Conservation (phyloP, 2,329 filamentous ascomycete species). For the Clonostachys chloroleuca region DNA sequence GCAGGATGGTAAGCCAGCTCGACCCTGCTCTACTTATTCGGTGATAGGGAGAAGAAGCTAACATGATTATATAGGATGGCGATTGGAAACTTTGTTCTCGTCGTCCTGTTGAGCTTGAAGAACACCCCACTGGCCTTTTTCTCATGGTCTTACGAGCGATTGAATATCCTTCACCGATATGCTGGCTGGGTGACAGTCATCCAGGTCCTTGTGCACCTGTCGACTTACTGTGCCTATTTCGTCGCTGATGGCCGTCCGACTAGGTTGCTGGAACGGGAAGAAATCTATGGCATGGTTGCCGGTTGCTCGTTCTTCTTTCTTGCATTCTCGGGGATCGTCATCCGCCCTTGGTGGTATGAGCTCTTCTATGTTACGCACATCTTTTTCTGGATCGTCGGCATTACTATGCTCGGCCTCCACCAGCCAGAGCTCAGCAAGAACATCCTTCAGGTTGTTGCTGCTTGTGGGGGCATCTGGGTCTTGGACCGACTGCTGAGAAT, state of each 20-base stretch:
- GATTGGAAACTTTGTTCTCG: constrained; percentile 40
- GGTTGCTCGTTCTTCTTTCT: constrained; percentile 39
- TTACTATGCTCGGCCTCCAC: constrained; percentile 46
- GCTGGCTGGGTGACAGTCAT: constrained; percentile 44
- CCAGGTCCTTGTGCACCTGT: constrained; percentile 38
- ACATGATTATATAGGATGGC: constrained; percentile 23
- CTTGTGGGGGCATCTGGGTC: constrained; percentile 42
- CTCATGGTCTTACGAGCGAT: constrained; percentile 51
- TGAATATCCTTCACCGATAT: constrained; percentile 53
- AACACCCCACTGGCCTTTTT: constrained; percentile 53
- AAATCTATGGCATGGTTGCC: constrained; percentile 44
- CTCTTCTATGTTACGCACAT: constrained; percentile 51
- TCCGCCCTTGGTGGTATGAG: constrained; percentile 48
- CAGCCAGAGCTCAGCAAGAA: constrained; percentile 38
- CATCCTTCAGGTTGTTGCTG: constrained; percentile 33
- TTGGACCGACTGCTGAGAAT: constrained; percentile 45
- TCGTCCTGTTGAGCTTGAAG: constrained; percentile 51
- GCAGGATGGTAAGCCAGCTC: constrained; percentile 26
- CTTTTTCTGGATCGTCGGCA: constrained; percentile 37
- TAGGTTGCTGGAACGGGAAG: constrained; percentile 25
- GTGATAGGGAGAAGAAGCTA: neutral
- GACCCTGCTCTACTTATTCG: neutral
- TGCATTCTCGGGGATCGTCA: constrained; percentile 31
- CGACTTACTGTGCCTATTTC: constrained; percentile 36
- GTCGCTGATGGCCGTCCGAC: constrained; percentile 13